A percentile compares a stretch with the other conserved stretches of the same genome.
These are phyloP conservation scores for Raffaelea arxii DNA, from an alignment of 2,329 filamentous ascomycete species.

Conservation along the genomic window DNA sequence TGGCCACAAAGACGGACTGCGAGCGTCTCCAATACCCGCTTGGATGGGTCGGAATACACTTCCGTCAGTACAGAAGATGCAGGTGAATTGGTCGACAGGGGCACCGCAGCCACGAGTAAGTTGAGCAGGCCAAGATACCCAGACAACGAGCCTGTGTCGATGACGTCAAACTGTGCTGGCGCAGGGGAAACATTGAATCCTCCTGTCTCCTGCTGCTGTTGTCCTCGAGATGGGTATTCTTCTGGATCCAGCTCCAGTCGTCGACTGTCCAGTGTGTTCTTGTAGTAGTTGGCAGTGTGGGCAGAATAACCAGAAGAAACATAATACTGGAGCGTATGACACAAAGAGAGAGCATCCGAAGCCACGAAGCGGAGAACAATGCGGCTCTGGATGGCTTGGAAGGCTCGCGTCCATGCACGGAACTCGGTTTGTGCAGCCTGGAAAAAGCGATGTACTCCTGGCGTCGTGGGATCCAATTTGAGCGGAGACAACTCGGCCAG, in stretches of 20 bases:
- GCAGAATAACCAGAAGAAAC: conserved; percentile 4
- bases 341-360: conserved; percentile 41
- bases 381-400: conserved; percentile 19
- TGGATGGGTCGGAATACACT: conserved; percentile 24
- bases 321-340: conserved; percentile 37
- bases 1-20: conserved; percentile 40
- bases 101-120: conserved; percentile 32
- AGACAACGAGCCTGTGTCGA: conserved; percentile 42
- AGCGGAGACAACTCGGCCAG: conserved; percentile 30
- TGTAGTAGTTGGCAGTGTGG: conserved; percentile 30
- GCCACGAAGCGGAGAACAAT: conserved; percentile 35
- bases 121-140: conserved; percentile 35
- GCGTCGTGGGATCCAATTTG: conserved; percentile 11
- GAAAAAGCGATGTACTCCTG: conserved; percentile 5
- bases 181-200: conserved; percentile 14
- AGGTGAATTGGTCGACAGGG: conserved; percentile 32
- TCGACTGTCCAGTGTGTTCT: conserved; percentile 27
- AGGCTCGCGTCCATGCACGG: conserved; percentile 31
- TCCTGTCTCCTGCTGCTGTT: conserved; percentile 11
- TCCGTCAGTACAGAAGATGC: conserved; percentile 42
- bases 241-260: conserved; percentile 30
- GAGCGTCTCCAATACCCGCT: conserved; percentile 26
- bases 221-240: conserved; percentile 26
- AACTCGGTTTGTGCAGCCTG: conserved; percentile 35
- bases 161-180: conserved; percentile 39